These are phyloP conservation scores for Pyrenochaeta sp. DNA, from an alignment of 2,329 filamentous ascomycete species.

Conservation along the genomic window DNA sequence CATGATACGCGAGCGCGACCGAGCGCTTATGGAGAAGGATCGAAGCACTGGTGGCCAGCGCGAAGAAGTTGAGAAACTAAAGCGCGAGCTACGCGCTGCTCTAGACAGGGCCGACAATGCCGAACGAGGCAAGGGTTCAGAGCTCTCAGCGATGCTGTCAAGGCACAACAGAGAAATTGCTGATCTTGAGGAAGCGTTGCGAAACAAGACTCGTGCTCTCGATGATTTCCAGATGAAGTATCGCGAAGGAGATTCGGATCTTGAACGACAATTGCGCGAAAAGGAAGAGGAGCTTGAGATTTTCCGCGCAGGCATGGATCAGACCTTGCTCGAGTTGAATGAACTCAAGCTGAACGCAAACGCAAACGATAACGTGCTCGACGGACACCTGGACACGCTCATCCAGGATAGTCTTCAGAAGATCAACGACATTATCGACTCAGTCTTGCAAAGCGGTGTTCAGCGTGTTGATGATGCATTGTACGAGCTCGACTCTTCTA, in stretches of 20 bases:
- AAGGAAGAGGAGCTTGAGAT: conserved; percentile 99
- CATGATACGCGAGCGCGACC: conserved; percentile 96
- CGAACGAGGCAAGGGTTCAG: conserved; percentile 91
- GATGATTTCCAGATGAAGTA: conserved; percentile 83
- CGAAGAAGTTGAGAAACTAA: conserved; percentile 93
- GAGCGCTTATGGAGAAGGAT: conserved; percentile 92
- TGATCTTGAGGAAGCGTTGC: conserved; percentile 90
- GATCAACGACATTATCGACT: conserved; percentile 97
- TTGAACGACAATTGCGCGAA: conserved; percentile 84
- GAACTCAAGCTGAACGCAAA: conserved; percentile 72
- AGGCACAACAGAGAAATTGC: conserved; percentile 98
- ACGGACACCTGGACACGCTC: conserved; percentile 90
- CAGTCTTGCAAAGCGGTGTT: conserved; percentile 90
- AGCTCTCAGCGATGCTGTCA: conserved; percentile 91
- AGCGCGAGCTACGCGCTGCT: conserved; percentile 90
- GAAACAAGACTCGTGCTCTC: conserved; percentile 84
- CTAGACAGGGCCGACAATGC: conserved; percentile 90
- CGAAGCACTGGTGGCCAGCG: conserved; percentile 84
- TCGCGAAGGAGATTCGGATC: conserved; percentile 82
- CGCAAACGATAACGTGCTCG: conserved; percentile 80
- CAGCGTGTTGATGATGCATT: conserved; percentile 94
- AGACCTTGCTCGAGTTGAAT: conserved; percentile 90
- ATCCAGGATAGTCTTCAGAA: conserved; percentile 87
- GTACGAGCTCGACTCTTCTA: conserved; percentile 95
- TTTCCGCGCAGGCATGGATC: conserved; percentile 97